Conservation (phyloP, 352 stramenopile genomes). For the Thalassiosira pacifica region DNA sequence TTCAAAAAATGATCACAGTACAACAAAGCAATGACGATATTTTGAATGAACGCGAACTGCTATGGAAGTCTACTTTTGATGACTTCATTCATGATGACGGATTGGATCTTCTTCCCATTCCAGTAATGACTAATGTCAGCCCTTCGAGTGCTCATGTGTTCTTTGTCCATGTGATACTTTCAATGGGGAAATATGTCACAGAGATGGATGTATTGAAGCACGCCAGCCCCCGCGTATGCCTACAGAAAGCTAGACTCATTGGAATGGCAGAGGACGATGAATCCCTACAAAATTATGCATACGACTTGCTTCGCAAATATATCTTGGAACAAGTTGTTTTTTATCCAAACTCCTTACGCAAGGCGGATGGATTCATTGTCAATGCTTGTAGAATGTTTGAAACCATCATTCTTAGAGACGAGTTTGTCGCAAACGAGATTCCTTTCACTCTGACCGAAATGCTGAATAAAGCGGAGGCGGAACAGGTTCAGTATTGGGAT, state of each 20-base stretch:
- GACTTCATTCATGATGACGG: slow-evolving; percentile 29
- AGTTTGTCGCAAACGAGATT: neutral
- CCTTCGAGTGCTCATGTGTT: slow-evolving; percentile 20
- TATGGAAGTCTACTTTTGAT: neutral
- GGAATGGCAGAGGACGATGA: neutral
- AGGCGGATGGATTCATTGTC: slow-evolving; percentile 21
- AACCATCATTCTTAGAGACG: neutral
- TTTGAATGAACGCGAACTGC: slow-evolving; percentile 12
- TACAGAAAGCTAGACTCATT: slow-evolving; percentile 16
- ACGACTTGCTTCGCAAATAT: slow-evolving; percentile 7
- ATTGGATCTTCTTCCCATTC: slow-evolving; percentile 19
- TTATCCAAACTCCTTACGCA: slow-evolving; percentile 6
- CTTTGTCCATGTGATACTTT: slow-evolving; percentile 35
- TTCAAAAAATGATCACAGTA: neutral
- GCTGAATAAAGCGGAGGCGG: neutral
- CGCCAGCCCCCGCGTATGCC: neutral
- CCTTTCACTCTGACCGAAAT: slow-evolving; percentile 2
- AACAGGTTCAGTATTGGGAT: neutral
- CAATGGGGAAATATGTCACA: slow-evolving; percentile 33
- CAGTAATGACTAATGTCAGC: neutral
- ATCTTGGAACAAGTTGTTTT: slow-evolving; percentile 24
- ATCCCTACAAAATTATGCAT: neutral
- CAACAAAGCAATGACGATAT: slow-evolving; percentile 4
- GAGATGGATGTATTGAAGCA: slow-evolving; percentile 26
- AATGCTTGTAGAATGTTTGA: slow-evolving; percentile 14